Evolutionary conservation across 257 asterid genomes (phyloP).

Genomic region (Ballota nigra): DNA sequence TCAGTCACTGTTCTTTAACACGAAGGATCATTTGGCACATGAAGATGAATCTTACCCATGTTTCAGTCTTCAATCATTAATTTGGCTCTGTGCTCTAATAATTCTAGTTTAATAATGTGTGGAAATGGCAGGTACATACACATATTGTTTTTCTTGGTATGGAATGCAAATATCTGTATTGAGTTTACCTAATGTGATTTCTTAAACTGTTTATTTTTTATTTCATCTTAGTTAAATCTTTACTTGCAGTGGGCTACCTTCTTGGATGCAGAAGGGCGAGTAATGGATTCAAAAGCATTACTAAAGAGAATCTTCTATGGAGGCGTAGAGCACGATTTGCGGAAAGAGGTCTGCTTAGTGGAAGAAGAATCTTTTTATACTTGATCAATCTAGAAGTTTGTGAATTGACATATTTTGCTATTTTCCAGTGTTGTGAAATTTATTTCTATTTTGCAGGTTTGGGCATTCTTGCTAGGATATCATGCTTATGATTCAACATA

Average conservation of each 20-base stretch:
- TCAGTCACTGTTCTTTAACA: background rate
- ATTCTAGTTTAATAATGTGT: background rate
- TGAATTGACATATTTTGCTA: conserved; percentile 9
- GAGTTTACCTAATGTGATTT: background rate
- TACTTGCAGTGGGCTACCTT: conserved; percentile 74
- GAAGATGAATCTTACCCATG: background rate
- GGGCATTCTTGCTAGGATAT: conserved; percentile 84
- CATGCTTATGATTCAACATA: conserved; percentile 78
- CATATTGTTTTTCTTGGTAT: background rate
- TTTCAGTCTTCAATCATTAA: background rate
- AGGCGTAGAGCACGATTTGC: conserved; percentile 71
- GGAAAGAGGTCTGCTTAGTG: conserved; percentile 63
- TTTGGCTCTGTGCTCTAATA: background rate
- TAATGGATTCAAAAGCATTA: conserved; percentile 61
- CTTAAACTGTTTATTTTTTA: conserved; percentile 13
- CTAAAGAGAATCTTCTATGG: conserved; percentile 88
- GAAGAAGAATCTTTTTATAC: conserved; percentile 19
- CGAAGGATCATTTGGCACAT: background rate
- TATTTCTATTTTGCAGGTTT: conserved; percentile 54
- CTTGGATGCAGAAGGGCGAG: conserved; percentile 92
- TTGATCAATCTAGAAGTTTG: background rate
- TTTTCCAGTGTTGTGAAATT: background rate
- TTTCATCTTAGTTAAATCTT: conserved; percentile 20
- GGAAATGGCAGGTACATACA: background rate
- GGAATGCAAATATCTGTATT: background rate